Percentiles rank a stretch among this genome's conserved stretches.
Conservation (phyloP, 2,329 filamentous ascomycete species). For the Bipolaris zeicola region DNA sequence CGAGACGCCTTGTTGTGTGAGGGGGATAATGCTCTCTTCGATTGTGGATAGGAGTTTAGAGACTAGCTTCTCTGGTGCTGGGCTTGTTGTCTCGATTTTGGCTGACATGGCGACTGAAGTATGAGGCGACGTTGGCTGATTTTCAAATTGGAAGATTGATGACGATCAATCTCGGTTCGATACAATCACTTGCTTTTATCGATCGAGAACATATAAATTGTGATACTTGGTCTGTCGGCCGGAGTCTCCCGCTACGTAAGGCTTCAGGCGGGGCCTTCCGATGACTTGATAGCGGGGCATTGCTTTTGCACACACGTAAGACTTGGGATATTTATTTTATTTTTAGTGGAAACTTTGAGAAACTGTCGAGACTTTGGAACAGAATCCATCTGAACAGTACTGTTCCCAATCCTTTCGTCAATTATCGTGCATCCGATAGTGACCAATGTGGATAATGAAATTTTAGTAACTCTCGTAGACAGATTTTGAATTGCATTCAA, state of each 20-base stretch:
- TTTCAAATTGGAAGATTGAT: not conserved
- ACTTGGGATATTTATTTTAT: no score
- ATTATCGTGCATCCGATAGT: no score
- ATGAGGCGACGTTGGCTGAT: not conserved
- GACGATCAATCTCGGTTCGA: not conserved
- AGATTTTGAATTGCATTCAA: no score
- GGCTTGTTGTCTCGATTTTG: not conserved
- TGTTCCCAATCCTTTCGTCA: no score
- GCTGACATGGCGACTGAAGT: slow-evolving; percentile 8
- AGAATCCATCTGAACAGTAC: no score
- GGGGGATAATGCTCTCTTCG: slow-evolving; percentile 57
- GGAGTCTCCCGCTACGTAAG: slow-evolving; percentile 6
- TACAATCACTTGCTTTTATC: not conserved
- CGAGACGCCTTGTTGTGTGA: slow-evolving; percentile 57
- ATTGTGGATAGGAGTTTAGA: slow-evolving; percentile 17
- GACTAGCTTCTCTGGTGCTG: slow-evolving; percentile 3
- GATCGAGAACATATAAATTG: not conserved
- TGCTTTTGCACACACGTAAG: not conserved
- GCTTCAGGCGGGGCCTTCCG: slow-evolving; percentile 7
- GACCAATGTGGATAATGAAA: no score
- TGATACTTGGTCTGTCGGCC: not conserved
- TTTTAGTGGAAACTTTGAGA: no score
- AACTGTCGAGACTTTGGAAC: no score
- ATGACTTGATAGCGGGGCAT: slow-evolving; percentile 2
- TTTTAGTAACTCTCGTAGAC: no score